A percentile compares a stretch with the other conserved stretches of the same genome.
These are phyloP conservation scores for Zygoascus biomembranicola DNA, from an alignment of 805 yeast species.

Conservation along the genomic window DNA sequence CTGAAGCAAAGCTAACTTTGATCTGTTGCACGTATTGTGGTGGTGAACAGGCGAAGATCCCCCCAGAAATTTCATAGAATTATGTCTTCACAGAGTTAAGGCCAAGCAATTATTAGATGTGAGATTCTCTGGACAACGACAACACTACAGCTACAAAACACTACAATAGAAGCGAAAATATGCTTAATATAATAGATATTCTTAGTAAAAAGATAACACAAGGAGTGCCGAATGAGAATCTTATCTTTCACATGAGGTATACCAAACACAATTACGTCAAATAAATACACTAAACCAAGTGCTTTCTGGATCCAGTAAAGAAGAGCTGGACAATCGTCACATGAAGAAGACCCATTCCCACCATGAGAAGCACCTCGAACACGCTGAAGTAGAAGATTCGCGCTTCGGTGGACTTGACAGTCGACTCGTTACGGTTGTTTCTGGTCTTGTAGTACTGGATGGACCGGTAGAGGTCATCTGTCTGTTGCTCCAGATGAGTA, in stretches of 20 bases:
- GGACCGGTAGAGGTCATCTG: slow-evolving; percentile 25
- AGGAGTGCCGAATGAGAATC: not conserved
- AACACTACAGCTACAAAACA: no score
- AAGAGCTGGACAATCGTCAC: slow-evolving; percentile 76
- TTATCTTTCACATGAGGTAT: no score
- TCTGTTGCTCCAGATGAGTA: slow-evolving; percentile 21
- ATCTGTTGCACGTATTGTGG: no score
- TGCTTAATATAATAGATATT: not conserved
- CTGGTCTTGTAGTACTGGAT: slow-evolving; percentile 82
- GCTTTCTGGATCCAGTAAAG: slow-evolving; percentile 43
- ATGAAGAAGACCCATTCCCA: slow-evolving; percentile 68
- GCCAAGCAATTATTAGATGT: no score
- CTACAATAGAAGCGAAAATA: no score
- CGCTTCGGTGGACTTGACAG: slow-evolving; percentile 71
- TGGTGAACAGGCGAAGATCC: no score
- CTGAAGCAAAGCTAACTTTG: no score
- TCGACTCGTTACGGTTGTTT: slow-evolving; percentile 83
- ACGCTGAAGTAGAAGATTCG: slow-evolving; percentile 72
- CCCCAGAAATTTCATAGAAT: no score
- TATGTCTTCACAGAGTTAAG: no score
- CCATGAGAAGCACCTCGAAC: slow-evolving; percentile 62
- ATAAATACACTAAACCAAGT: slow-evolving; percentile 20
- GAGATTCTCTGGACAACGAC: no score
- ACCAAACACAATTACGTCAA: no score
- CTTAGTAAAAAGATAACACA: not conserved